A percentile compares a stretch with the other conserved stretches of the same genome.
Conservation (phyloP, 345 rosid genomes). For the Populus nigra region DNA sequence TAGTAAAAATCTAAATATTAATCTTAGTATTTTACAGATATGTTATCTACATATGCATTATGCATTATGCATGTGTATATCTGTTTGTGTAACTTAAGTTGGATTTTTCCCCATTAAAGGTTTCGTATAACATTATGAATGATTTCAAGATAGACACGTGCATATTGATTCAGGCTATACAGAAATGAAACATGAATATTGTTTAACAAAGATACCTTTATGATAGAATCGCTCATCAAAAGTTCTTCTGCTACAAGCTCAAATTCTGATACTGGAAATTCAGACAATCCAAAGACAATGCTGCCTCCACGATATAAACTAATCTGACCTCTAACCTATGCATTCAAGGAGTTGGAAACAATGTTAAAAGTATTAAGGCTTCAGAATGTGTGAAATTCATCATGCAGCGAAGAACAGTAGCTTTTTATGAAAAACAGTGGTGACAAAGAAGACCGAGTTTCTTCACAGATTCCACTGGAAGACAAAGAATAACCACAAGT, state of each 20-base stretch:
- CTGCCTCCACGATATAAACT: conserved; percentile 79
- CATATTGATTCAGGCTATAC: neutral
- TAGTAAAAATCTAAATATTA: neutral
- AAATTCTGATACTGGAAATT: conserved; percentile 88
- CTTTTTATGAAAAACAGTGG: neutral
- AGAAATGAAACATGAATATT: neutral
- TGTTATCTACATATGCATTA: neutral
- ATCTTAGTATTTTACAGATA: neutral
- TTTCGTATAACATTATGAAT: neutral
- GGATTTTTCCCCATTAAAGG: neutral
- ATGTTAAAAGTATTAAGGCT: neutral
- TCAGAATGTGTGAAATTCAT: conserved; percentile 4
- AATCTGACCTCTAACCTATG: conserved; percentile 94
- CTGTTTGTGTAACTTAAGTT: neutral
- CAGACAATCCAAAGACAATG: conserved; percentile 82
- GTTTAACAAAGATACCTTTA: conserved; percentile 59
- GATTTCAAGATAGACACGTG: neutral
- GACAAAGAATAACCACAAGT: neutral
- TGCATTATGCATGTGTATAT: neutral
- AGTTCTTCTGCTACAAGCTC: conserved; percentile 98
- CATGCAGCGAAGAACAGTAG: conserved; percentile 12
- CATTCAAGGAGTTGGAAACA: conserved; percentile 14
- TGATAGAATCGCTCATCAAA: conserved; percentile 88
- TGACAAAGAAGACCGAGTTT: neutral
- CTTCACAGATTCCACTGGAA: neutral